Conservation (phyloP, 164 flowering plant species). For the Piper longum region DNA sequence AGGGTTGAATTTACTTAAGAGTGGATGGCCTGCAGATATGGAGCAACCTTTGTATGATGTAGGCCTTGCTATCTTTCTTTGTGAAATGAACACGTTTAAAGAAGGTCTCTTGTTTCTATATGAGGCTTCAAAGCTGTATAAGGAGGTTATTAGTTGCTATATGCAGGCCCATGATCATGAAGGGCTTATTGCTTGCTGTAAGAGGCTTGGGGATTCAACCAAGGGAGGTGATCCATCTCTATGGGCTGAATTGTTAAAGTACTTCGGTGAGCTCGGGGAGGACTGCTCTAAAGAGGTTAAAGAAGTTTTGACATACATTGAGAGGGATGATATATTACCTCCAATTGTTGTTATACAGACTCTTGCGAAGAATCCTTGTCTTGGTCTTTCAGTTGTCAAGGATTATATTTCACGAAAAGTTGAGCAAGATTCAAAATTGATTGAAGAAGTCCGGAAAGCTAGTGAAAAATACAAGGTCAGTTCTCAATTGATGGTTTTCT, state of each 20-base stretch:
- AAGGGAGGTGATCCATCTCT: conserved; percentile 91
- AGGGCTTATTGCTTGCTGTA: conserved; percentile 93
- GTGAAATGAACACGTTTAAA: conserved; percentile 84
- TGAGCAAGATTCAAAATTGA: conserved; percentile 84
- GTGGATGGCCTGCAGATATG: conserved; percentile 76
- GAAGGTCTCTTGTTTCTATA: conserved; percentile 77
- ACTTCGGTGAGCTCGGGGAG: conserved; percentile 99
- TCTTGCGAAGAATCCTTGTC: conserved; percentile 79
- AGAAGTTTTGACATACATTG: conserved; percentile 82
- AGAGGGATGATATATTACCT: conserved; percentile 92
- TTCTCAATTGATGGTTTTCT: too few relatives aligned
- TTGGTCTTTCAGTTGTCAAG: conserved; percentile 87
- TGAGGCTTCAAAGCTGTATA: conserved; percentile 88
- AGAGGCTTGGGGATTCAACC: conserved; percentile 80
- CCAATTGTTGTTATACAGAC: conserved; percentile 90
- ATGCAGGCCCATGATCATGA: conserved; percentile 95
- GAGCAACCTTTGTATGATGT: conserved; percentile 86
- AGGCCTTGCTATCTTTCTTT: conserved; percentile 82
- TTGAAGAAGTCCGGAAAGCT: conserved; percentile 77
- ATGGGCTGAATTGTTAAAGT: conserved; percentile 86
- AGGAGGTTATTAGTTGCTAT: conserved; percentile 95
- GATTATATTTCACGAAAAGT: conserved; percentile 95
- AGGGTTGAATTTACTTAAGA: conserved; percentile 67
- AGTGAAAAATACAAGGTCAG: conserved; percentile 92
- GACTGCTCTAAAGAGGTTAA: conserved; percentile 96